Percentiles rank a stretch among this genome's conserved stretches.
phyloP scores from a whole-genome alignment of 1,284 basidiomycete species.

The Cryptococcus hybrid region DNA sequence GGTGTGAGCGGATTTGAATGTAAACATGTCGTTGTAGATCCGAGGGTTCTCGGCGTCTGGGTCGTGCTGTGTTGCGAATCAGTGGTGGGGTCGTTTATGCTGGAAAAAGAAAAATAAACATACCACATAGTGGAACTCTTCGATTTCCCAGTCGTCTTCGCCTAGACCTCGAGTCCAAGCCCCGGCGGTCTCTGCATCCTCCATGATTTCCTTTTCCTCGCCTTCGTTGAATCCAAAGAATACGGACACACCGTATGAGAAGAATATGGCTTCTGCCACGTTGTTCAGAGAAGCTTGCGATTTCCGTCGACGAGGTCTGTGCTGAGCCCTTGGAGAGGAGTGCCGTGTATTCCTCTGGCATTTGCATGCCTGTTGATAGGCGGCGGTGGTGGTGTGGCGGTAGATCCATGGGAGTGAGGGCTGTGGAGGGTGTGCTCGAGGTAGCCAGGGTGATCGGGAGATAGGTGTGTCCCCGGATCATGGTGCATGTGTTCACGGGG shows the following conservation, averaged over 20 bases:
- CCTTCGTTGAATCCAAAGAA: constrained; percentile 78
- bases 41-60: constrained; percentile 76
- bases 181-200: constrained; percentile 73
- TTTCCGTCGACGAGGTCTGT: constrained; percentile 9
- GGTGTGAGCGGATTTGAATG: constrained; percentile 84
- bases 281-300: constrained; percentile 20
- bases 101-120: constrained; percentile 30
- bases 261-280: constrained; percentile 82
- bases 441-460: constrained; percentile 27
- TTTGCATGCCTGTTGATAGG: neutral
- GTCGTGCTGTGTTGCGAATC: constrained; percentile 64
- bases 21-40: constrained; percentile 64
- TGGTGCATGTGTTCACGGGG: neutral
- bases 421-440: constrained; percentile 28
- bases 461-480: constrained; percentile 32
- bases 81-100: neutral
- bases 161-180: constrained; percentile 56
- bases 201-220: constrained; percentile 74
- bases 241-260: constrained; percentile 73
- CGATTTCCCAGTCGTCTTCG: constrained; percentile 80
- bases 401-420: constrained; percentile 28
- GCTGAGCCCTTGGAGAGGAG: no score
- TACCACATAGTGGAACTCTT: constrained; percentile 83
- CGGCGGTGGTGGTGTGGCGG: neutral
- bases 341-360: neutral